These are phyloP conservation scores for Phytophthora palmivora DNA, from an alignment of 352 stramenopile species.

Conservation along the genomic window DNA sequence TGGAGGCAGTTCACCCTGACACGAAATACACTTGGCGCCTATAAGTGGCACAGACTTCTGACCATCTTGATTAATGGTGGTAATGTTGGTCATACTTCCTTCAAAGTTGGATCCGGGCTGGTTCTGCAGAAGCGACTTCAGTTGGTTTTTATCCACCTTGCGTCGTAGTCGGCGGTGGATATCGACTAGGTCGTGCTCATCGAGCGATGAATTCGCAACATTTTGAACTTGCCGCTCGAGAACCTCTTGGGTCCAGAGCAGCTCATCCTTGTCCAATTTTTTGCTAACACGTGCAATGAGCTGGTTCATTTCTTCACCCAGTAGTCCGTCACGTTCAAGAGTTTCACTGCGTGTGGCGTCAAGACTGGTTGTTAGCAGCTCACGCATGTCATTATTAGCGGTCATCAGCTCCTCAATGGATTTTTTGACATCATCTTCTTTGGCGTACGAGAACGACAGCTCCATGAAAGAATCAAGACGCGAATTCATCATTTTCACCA, in stretches of 20 bases:
- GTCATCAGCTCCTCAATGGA: slow-evolving; percentile 70
- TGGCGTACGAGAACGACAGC: slow-evolving; percentile 67
- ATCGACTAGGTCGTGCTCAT: slow-evolving; percentile 66
- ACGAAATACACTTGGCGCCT: slow-evolving; percentile 74
- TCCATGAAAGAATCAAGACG: slow-evolving; percentile 73
- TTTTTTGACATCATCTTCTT: slow-evolving; percentile 79
- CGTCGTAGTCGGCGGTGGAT: slow-evolving; percentile 61
- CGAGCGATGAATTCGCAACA: slow-evolving; percentile 68
- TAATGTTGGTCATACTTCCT: slow-evolving; percentile 23
- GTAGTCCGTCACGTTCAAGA: slow-evolving; percentile 52
- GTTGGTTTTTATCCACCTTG: slow-evolving; percentile 71
- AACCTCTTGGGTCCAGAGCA: slow-evolving; percentile 79
- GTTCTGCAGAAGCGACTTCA: slow-evolving; percentile 57
- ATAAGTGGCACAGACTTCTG: slow-evolving; percentile 43
- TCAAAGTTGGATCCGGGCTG: slow-evolving; percentile 29
- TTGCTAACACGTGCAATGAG: slow-evolving; percentile 71
- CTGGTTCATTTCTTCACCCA: slow-evolving; percentile 69
- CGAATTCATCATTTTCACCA: slow-evolving; percentile 72
- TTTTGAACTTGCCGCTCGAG: slow-evolving; percentile 70
- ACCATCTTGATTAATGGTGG: slow-evolving; percentile 13
- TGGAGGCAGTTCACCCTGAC: slow-evolving; percentile 63
- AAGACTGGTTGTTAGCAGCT: slow-evolving; percentile 55
- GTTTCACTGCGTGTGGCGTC: slow-evolving; percentile 53
- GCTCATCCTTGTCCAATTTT: slow-evolving; percentile 80
- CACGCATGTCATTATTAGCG: slow-evolving; percentile 49